These are phyloP conservation scores for Centella asiatica DNA, from an alignment of 129 eudicot genomes.

Conservation along the genomic window DNA sequence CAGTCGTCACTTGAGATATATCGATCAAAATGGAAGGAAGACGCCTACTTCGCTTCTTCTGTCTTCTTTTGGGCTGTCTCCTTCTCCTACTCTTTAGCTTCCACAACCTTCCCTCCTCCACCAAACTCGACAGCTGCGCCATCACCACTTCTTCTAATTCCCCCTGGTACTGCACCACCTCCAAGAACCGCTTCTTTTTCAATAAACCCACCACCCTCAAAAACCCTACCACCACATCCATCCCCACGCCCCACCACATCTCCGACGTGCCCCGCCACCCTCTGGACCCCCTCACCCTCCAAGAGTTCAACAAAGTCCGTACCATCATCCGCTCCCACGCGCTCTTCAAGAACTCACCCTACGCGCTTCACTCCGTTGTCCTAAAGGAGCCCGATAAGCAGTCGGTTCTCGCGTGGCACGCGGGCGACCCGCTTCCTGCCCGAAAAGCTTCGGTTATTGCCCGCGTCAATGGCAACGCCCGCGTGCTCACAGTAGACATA, in stretches of 20 bases:
- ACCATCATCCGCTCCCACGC: constrained; percentile 21
- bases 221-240: constrained; percentile 15
- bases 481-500: constrained; percentile 39
- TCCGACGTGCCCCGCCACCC: constrained; percentile 38
- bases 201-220: constrained; percentile 3
- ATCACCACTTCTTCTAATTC: not conserved
- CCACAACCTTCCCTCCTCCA: constrained; percentile 26
- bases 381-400: constrained; percentile 54
- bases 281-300: constrained; percentile 50
- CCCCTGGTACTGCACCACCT: constrained; percentile 6
- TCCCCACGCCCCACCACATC: constrained; percentile 2
- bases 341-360: constrained; percentile 5
- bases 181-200: constrained; percentile 9
- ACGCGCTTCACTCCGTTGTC: constrained; percentile 25
- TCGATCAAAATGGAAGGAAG: constrained; percentile 42
- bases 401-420: constrained; percentile 36
- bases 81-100: constrained; percentile 45
- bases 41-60: constrained; percentile 36
- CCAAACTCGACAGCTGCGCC: not conserved
- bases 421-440: constrained; percentile 49
- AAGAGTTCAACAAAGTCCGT: constrained; percentile 38
- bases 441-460: constrained; percentile 46
- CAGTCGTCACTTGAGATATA: no score
- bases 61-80: constrained; percentile 31
- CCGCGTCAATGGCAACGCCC: constrained; percentile 28